Evolutionary conservation across 139 green algal genomes (phyloP), one percentile per base, ranked within the genome.

Genomic region (Astrephomene gubernaculifera): DNA sequence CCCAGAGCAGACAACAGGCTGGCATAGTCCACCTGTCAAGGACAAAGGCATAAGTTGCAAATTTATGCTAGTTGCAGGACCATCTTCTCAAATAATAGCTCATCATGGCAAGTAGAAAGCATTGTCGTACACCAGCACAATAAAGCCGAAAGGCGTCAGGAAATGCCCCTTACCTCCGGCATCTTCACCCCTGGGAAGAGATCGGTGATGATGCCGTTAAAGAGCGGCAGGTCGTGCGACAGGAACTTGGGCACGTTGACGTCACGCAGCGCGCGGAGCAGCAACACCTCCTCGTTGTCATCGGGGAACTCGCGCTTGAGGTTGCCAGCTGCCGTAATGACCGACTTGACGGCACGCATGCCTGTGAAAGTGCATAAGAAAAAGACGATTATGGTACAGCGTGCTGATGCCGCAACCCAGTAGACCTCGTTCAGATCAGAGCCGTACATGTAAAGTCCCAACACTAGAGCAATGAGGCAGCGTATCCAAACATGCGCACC

Each of bases 191-290:
- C 93, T 10, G 93, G 93, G 89, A 96, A 96, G 38, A 96, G 90
- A 81, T 95, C 93, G 7, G 80, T 85, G 85, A 96, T 95, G 88
- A 96, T 96, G 79, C 93, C 93, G 68, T 90, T 82, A 85, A 96
- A 96, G 14, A 96, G 92, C 22, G 93, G 93, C 71, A 96, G 81
- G 87, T 96, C 93, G 76, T 95, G 93, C 21, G 63, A 74, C 45
- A 96, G 81, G 88, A 96, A 96, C 89, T 96, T 96, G 81, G 93
- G 93, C 71, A 93, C 90, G 88, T 96, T 96, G 71, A 96, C 88
- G 83, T 96, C 93, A 1, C 88, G 73, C 53, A 96, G 90, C 35
- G 93, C 92, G 57, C 93, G 90, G 57, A 96, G 89, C 71, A 96
- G 74, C 31, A 96, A 88, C 71, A 94, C 87, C 39, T 96, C 93